Percentiles rank a stretch among this genome's conserved stretches.
These are phyloP conservation scores for Mrakia blollopis DNA, from an alignment of 768 basidiomycete genomes.

Conservation along the genomic window DNA sequence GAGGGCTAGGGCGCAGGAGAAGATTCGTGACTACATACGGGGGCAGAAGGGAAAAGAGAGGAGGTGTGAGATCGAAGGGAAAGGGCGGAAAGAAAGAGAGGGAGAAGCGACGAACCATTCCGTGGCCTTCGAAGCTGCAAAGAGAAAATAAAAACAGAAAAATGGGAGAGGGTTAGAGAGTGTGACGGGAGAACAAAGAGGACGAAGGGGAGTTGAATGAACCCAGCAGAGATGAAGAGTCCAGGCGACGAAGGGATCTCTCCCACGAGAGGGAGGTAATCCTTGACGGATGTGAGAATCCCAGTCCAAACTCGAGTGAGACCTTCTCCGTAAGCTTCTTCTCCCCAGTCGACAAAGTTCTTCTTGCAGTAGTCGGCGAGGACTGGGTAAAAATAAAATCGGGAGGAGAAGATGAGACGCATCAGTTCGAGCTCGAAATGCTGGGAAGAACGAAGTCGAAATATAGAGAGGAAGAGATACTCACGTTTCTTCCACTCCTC, in stretches of 20 bases:
- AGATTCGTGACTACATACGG: conserved; percentile 36
- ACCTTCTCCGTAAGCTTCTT: conserved; percentile 37
- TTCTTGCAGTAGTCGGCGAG: conserved; percentile 34
- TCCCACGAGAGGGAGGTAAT: conserved; percentile 39
- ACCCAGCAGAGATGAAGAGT: conserved; percentile 36
- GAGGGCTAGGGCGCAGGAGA: conserved; percentile 32
- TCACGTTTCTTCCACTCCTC: background rate
- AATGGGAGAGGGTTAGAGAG: too few species aligned
- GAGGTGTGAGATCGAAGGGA: background rate
- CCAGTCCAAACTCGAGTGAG: conserved; percentile 37
- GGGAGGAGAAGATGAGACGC: background rate
- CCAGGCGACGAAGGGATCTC: conserved; percentile 35
- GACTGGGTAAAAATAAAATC: conserved; percentile 12
- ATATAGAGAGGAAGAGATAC: background rate
- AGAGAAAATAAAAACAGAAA: background rate
- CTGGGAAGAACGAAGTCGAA: too few species aligned
- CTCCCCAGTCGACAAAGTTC: conserved; percentile 36
- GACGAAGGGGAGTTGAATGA: background rate
- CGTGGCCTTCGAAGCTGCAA: conserved; percentile 23
- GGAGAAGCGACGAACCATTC: background rate
- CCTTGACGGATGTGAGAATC: conserved; percentile 36
- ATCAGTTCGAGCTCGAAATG: background rate
- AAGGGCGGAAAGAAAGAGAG: background rate
- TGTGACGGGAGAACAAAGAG: background rate
- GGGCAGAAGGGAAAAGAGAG: background rate